Conservation (phyloP, 2,329 filamentous ascomycete species). For the Herpotrichia juniperi region DNA sequence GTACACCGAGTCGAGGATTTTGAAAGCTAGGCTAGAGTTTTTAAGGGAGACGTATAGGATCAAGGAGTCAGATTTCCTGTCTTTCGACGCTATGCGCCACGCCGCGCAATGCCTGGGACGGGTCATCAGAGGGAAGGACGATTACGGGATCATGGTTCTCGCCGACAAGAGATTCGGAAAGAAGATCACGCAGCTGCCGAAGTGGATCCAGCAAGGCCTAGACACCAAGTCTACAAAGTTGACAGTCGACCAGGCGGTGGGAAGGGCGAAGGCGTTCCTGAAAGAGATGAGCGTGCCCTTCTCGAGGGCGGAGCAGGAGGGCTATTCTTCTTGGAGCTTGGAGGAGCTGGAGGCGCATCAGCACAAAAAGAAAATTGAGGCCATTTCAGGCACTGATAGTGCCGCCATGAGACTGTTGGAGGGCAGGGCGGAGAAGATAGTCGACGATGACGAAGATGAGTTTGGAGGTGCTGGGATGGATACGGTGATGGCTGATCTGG, state of each 20-base stretch:
- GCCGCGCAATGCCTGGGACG: constrained; percentile 95
- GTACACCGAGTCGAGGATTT: constrained; percentile 95
- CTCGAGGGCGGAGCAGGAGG: constrained; percentile 80
- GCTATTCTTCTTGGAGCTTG: constrained; percentile 89
- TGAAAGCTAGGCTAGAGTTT: constrained; percentile 95
- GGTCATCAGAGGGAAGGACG: constrained; percentile 93
- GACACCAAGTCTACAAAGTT: constrained; percentile 86
- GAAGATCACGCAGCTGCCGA: constrained; percentile 87
- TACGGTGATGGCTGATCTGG: constrained; percentile 42
- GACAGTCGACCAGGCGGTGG: constrained; percentile 93
- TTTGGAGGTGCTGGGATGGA: constrained; percentile 44
- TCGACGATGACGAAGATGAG: constrained; percentile 35
- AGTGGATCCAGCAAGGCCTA: constrained; percentile 93
- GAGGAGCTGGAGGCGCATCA: constrained; percentile 80
- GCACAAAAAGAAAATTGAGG: constrained; percentile 73
- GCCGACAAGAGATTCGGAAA: constrained; percentile 93
- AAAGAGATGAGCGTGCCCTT: constrained; percentile 93
- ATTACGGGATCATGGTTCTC: constrained; percentile 99
- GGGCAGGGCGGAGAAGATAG: constrained; percentile 27
- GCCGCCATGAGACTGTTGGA: constrained; percentile 46
- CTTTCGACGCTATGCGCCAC: constrained; percentile 99
- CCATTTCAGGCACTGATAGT: constrained; percentile 65
- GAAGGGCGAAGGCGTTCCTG: constrained; percentile 86
- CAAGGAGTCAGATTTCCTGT: constrained; percentile 94
- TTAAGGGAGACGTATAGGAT: constrained; percentile 97